phyloP scores from a whole-genome alignment of 495 filamentous ascomycete genomes.

The Lepidopterella palustris region DNA sequence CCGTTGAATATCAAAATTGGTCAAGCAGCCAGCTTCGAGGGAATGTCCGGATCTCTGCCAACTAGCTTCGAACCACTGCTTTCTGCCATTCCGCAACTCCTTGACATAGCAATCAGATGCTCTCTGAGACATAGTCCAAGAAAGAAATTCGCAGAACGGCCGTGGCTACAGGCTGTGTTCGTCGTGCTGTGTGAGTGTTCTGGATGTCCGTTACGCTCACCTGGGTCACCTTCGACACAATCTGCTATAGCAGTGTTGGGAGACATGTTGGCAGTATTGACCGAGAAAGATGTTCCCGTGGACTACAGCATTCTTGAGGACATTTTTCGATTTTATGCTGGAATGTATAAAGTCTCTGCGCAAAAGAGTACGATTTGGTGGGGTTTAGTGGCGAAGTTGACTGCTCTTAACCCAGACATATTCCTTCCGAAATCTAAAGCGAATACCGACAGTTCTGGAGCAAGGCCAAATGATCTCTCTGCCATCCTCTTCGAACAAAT shows the following conservation, averaged over 20 bases:
- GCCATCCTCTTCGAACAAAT: slow-evolving; percentile 18
- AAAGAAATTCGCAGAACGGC: slow-evolving; percentile 18
- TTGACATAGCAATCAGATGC: slow-evolving; percentile 31
- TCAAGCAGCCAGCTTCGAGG: slow-evolving; percentile 18
- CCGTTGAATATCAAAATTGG: slow-evolving; percentile 16
- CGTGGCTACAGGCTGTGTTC: slow-evolving; percentile 36
- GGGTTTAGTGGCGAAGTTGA: slow-evolving; percentile 19
- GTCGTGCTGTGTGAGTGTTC: slow-evolving; percentile 26
- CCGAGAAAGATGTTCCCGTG: slow-evolving; percentile 2
- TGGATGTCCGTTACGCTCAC: slow-evolving; percentile 20
- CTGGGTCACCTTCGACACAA: not conserved
- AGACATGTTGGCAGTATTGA: slow-evolving; percentile 6
- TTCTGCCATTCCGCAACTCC: slow-evolving; percentile 23
- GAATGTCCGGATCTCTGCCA: slow-evolving; percentile 7
- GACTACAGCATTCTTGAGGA: slow-evolving; percentile 12
- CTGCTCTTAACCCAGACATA: slow-evolving; percentile 13
- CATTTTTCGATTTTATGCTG: slow-evolving; percentile 24
- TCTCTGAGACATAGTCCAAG: slow-evolving; percentile 18
- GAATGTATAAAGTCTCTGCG: slow-evolving; percentile 5
- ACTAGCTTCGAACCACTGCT: slow-evolving; percentile 10
- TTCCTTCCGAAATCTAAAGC: slow-evolving; percentile 8
- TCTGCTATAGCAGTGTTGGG: slow-evolving; percentile 8
- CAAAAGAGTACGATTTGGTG: slow-evolving; percentile 10
- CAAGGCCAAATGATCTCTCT: slow-evolving; percentile 10
- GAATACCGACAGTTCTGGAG: not conserved